Evolutionary conservation across 1,284 basidiomycete species (phyloP).

Genomic region (Cutaneotrichosporon arboriforme): DNA sequence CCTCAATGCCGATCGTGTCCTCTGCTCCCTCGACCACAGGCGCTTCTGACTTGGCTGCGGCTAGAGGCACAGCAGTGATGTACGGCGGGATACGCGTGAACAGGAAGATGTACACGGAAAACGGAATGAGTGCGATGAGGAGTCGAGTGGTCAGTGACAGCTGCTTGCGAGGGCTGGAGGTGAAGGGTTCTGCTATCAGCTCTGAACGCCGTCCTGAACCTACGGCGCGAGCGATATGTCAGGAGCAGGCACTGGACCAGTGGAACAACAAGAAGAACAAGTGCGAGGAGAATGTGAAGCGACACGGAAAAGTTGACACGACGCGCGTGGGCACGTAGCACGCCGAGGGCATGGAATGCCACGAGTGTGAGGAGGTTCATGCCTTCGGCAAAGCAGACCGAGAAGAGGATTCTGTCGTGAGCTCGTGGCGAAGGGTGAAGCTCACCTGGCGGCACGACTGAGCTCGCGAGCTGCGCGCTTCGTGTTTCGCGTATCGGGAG

Average conservation of each 20-base stretch:
- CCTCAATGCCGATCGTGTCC: conserved; percentile 16
- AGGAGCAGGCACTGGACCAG: conserved; percentile 45
- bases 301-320: conserved; percentile 46
- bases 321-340: conserved; percentile 40
- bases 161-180: conserved; percentile 14
- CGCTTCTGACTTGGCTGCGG: no score
- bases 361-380: conserved; percentile 46
- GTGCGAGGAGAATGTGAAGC: conserved; percentile 38
- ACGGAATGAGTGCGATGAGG: conserved; percentile 43
- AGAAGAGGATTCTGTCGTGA: conserved; percentile 38
- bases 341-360: conserved; percentile 37
- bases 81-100: conserved; percentile 48
- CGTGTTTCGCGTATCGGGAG: conserved; percentile 14
- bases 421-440: neutral
- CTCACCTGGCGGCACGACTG: conserved; percentile 33
- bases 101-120: conserved; percentile 43
- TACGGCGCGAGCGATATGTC: conserved; percentile 40
- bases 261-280: conserved; percentile 42
- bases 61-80: conserved; percentile 34
- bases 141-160: conserved; percentile 31
- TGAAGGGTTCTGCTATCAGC: conserved; percentile 7
- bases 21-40: no score
- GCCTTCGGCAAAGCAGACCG: conserved; percentile 44
- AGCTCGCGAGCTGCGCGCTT: conserved; percentile 38
- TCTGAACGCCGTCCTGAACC: conserved; percentile 20